phyloP scores from a whole-genome alignment of 1,284 basidiomycete species.

The Paramarasmius palmivorus region DNA sequence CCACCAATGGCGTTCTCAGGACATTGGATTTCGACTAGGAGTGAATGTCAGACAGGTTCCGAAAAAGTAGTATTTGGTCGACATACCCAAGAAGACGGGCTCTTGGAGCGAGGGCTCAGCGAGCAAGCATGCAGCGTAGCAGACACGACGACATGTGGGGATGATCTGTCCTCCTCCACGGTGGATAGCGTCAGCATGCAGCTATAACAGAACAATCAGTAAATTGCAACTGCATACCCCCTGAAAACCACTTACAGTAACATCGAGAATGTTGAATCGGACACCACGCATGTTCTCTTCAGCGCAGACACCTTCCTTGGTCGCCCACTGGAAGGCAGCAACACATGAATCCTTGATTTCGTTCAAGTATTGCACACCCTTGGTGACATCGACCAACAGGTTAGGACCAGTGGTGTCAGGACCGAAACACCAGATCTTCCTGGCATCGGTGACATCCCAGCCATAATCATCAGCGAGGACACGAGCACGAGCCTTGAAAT shows the following conservation, averaged over 20 bases:
- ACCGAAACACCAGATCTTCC: conserved; percentile 99
- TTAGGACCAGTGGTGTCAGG: conserved; percentile 98
- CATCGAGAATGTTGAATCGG: conserved; percentile 95
- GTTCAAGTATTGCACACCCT: conserved; percentile 97
- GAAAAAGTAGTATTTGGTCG: not conserved
- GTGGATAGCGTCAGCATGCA: conserved; percentile 99
- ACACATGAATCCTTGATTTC: conserved; percentile 99
- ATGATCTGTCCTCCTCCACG: conserved; percentile 99
- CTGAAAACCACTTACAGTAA: conserved; percentile 63
- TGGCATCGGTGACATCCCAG: conserved; percentile 99
- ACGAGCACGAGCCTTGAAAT: conserved; percentile 97
- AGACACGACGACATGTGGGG: conserved; percentile 93
- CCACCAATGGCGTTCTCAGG: conserved; percentile 98
- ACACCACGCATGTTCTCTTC: conserved; percentile 99
- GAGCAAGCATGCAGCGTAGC: conserved; percentile 94
- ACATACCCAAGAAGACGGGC: conserved; percentile 88
- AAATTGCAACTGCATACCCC: conserved; percentile 11
- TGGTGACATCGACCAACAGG: conserved; percentile 96
- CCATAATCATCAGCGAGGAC: conserved; percentile 94
- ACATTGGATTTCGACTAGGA: conserved; percentile 92
- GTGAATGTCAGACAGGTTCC: conserved; percentile 6
- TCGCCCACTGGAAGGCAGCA: conserved; percentile 99
- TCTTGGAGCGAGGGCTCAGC: conserved; percentile 93
- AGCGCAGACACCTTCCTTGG: conserved; percentile 95
- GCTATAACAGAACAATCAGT: conserved; percentile 40